Evolutionary conservation across 495 filamentous ascomycete genomes (phyloP).

Genomic region (Poronia punctata): DNA sequence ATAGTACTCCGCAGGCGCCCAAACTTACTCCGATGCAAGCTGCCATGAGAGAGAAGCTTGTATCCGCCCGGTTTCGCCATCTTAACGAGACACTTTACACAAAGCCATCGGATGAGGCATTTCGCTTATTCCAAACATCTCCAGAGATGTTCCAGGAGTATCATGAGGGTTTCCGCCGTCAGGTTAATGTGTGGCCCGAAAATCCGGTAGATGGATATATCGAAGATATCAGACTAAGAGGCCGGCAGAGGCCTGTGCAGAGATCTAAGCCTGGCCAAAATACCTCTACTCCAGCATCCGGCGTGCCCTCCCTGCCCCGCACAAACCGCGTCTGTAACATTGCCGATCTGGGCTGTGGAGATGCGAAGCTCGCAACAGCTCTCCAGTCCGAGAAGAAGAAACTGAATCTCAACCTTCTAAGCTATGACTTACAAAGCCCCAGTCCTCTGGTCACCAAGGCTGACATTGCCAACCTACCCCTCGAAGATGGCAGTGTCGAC

Average conservation of each 20-base stretch:
- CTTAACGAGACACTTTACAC: constrained; percentile 96
- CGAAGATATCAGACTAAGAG: constrained; percentile 53
- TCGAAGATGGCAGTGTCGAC: constrained; percentile 65
- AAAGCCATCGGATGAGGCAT: constrained; percentile 69
- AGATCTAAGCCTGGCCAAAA: constrained; percentile 18
- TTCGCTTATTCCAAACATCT: constrained; percentile 67
- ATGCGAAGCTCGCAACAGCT: constrained; percentile 59
- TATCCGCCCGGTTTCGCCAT: constrained; percentile 91
- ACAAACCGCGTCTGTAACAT: constrained; percentile 62
- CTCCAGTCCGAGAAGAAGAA: constrained; percentile 52
- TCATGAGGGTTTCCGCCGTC: constrained; percentile 87
- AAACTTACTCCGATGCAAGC: constrained; percentile 86
- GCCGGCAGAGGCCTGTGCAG: constrained; percentile 24
- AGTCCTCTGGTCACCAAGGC: constrained; percentile 71
- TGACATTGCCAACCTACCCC: constrained; percentile 77
- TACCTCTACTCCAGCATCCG: constrained; percentile 17
- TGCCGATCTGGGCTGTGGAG: constrained; percentile 60
- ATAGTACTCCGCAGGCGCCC: constrained; percentile 22
- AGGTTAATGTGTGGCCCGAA: constrained; percentile 91
- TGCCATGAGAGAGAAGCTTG: constrained; percentile 86
- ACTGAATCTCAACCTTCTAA: constrained; percentile 32
- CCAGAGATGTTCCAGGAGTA: constrained; percentile 93
- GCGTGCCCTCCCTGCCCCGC: constrained; percentile 28
- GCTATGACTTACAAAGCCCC: constrained; percentile 51
- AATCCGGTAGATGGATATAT: constrained; percentile 89